Conservation (phyloP, 2,329 filamentous ascomycete genomes). For the Monosporascus cannonballus region DNA sequence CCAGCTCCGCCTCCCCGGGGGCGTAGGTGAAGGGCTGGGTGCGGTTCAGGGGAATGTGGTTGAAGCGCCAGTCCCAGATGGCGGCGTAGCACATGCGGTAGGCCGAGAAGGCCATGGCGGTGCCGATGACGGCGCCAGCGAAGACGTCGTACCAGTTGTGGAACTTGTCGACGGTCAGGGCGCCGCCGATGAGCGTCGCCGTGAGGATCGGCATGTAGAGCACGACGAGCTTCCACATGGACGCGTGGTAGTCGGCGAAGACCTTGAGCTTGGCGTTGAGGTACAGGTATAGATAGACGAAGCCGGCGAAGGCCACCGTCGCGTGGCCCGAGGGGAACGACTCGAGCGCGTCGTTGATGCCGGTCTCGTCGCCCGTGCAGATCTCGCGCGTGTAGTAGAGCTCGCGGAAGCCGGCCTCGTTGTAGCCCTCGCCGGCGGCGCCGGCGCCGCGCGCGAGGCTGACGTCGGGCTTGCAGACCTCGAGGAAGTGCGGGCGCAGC, state of each 20-base stretch:
- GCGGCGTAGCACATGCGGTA: constrained; percentile 64
- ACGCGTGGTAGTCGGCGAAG: constrained; percentile 64
- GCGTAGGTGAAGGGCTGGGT: constrained; percentile 48
- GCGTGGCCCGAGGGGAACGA: constrained; percentile 70
- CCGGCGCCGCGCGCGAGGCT: constrained; percentile 30
- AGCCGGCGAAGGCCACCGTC: constrained; percentile 66
- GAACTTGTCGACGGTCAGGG: constrained; percentile 65
- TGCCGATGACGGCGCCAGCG: constrained; percentile 60
- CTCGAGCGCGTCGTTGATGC: constrained; percentile 65
- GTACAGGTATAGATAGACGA: constrained; percentile 66
- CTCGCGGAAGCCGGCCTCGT: constrained; percentile 44
- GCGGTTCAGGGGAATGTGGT: constrained; percentile 59
- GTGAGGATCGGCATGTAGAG: constrained; percentile 62
- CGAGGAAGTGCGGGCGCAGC: constrained; percentile 65
- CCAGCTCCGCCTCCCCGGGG: constrained; percentile 37
- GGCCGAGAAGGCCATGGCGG: constrained; percentile 55
- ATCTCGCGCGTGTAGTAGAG: constrained; percentile 66
- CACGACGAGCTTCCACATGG: constrained; percentile 66
- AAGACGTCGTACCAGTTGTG: constrained; percentile 74
- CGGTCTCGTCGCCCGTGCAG: constrained; percentile 58
- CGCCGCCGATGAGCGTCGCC: constrained; percentile 61
- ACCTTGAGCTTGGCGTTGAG: constrained; percentile 76
- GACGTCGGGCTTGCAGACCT: constrained; percentile 60
- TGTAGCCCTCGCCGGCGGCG: constrained; percentile 37
- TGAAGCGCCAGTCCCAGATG: constrained; percentile 62